Evolutionary conservation across 2,329 filamentous ascomycete genomes (phyloP).

Genomic region (Macroventuria anomochaeta): DNA sequence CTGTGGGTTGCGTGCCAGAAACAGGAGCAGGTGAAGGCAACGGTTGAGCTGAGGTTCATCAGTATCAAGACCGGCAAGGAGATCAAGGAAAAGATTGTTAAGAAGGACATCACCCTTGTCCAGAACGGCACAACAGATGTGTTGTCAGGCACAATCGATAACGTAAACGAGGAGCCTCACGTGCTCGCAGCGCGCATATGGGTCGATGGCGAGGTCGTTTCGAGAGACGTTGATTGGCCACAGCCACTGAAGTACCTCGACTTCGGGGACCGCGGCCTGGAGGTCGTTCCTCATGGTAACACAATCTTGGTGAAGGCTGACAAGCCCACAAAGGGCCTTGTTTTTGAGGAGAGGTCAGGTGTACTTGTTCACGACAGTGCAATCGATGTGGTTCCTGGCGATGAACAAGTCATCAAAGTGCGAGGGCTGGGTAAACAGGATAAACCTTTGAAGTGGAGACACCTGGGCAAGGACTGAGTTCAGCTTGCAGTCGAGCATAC

Average conservation of each 20-base stretch:
- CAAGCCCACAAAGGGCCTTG: constrained; percentile 65
- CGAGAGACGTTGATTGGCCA: constrained; percentile 66
- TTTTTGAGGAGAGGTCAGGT: constrained; percentile 64
- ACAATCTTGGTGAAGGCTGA: constrained; percentile 55
- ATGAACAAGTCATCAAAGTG: constrained; percentile 58
- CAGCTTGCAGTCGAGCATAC: constrained; percentile 1
- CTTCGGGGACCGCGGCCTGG: constrained; percentile 58
- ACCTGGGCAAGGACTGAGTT: constrained; percentile 50
- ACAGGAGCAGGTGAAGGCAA: constrained; percentile 53
- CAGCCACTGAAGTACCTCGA: constrained; percentile 66
- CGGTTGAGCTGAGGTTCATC: constrained; percentile 61
- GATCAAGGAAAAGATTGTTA: constrained; percentile 59
- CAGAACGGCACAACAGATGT: constrained; percentile 64
- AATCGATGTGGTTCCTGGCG: constrained; percentile 65
- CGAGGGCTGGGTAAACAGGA: constrained; percentile 50
- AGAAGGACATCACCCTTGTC: constrained; percentile 55
- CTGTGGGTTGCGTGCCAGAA: constrained; percentile 64
- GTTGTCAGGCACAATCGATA: constrained; percentile 59
- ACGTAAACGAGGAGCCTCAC: constrained; percentile 60
- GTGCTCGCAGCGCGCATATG: constrained; percentile 63
- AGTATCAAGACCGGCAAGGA: constrained; percentile 62
- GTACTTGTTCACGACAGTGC: constrained; percentile 63
- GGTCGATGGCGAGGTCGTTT: constrained; percentile 58
- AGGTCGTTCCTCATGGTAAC: constrained; percentile 50
- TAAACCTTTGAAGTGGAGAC: constrained; percentile 53